Conservation (phyloP, 345 rosid species). For the Gossypium herbaceum region DNA sequence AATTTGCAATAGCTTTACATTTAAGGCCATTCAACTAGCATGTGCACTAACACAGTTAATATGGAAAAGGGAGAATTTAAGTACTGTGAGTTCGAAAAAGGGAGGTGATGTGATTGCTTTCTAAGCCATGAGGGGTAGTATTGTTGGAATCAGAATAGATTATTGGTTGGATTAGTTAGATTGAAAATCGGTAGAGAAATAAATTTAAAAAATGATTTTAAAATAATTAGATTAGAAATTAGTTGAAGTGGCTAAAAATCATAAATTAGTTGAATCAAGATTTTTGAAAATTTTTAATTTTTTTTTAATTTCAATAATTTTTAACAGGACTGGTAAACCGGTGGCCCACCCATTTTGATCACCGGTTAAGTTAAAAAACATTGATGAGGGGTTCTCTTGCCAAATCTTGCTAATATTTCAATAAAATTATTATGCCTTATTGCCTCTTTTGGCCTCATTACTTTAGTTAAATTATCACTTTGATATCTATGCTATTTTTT, state of each 20-base stretch:
- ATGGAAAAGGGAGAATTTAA: not conserved
- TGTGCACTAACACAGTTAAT: not conserved
- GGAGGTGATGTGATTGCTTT: not conserved
- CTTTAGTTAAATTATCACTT: too few relatives aligned
- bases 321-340: too few relatives aligned
- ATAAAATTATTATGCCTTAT: too few relatives aligned
- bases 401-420: not conserved
- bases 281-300: too few relatives aligned
- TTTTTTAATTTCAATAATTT: too few relatives aligned
- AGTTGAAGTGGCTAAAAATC: accelerated
- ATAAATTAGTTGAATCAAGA: too few relatives aligned
- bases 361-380: too few relatives aligned
- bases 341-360: too few relatives aligned
- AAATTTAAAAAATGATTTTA: accelerated
- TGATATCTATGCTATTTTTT: too few relatives aligned
- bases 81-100: not conserved
- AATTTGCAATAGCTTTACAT: not conserved
- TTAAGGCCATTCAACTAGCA: not conserved
- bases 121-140: not conserved
- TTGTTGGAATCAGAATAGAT: too few relatives aligned
- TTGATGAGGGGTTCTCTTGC: not conserved
- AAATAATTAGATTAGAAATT: too few relatives aligned
- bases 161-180: accelerated
- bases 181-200: accelerated
- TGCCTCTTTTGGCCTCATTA: too few relatives aligned